Percentiles rank a stretch among this genome's conserved stretches.
These are phyloP conservation scores for Colletotrichum musae DNA, from an alignment of 2,329 filamentous ascomycete genomes.

Conservation along the genomic window DNA sequence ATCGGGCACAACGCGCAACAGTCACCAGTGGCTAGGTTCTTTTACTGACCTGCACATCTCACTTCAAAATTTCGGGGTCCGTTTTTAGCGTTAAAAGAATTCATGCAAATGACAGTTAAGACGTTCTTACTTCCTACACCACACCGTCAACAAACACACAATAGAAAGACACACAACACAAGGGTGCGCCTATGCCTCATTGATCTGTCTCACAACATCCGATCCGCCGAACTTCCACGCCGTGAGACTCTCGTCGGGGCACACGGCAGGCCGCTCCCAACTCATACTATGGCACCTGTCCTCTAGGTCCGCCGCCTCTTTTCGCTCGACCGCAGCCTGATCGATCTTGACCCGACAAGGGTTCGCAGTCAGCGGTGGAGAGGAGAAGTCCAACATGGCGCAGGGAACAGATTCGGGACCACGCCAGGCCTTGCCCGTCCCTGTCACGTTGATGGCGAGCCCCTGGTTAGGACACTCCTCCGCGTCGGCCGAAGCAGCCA, in stretches of 20 bases:
- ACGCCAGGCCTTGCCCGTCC: constrained; percentile 24
- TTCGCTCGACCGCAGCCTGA: constrained; percentile 41
- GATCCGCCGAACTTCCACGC: constrained; percentile 25
- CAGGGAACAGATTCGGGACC: constrained; percentile 16
- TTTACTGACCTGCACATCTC: too few species aligned
- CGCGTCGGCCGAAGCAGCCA: constrained; percentile 30
- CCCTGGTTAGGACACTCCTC: constrained; percentile 25
- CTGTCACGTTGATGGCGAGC: constrained; percentile 36
- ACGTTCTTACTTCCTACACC: too few species aligned
- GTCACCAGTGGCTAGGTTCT: too few species aligned
- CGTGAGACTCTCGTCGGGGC: constrained; percentile 34
- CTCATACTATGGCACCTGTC: constrained; percentile 21
- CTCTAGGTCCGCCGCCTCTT: constrained; percentile 28
- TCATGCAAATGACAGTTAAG: too few species aligned
- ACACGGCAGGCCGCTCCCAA: constrained; percentile 38
- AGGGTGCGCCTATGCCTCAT: too few species aligned
- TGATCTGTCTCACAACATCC: constrained; percentile 1
- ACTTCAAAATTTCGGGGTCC: too few species aligned
- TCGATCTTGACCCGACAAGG: constrained; percentile 43
- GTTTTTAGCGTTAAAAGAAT: too few species aligned
- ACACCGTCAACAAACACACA: too few species aligned
- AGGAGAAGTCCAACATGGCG: constrained; percentile 22
- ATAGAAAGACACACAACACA: too few species aligned
- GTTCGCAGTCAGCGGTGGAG: constrained; percentile 37
- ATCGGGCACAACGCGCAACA: too few species aligned